Base-by-base conservation (phyloP, 371 early-diverging fungal genomes). In the Mortierella sp. region DNA sequence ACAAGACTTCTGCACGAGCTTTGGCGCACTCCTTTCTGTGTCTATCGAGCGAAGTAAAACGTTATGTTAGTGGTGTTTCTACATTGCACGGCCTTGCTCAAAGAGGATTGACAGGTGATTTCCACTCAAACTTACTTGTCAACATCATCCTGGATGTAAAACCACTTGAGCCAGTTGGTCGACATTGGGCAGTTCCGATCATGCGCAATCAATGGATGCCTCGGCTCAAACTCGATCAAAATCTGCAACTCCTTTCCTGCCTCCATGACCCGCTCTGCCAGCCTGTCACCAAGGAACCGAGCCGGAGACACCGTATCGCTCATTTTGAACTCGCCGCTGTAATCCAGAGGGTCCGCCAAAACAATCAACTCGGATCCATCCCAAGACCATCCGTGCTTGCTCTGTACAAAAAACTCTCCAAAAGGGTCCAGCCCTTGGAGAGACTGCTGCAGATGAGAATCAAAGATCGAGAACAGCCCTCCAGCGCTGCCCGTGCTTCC, bases 331-430 rank as follows among this genome's bases (percentile, higher is more conserved):
- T 77, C 75, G 22, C 37, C 66, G 6, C 70, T 69, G 52, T 64
- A 76, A 16, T 73, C 70, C n/a, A 75, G 50, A 22, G 71, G 79
- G 11, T 73, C 74, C 31, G 61, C 68, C 40, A 65, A 68, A 40
- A 77, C 71, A 64, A 74, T 53, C 37, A 69, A 76, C 52, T 65
- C 71, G 8, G 70, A 50, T 2, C 71, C 81, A 55, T 81, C 77
- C 77, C 77, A 81, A 0, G 77, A 70, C 81, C 81, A 81, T 22
- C 65, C 61, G 40, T 79, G 74, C 22, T 29, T 29, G 40, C 75
- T 80, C 11, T 48, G 64, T 1, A 90, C 80, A 74, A 90, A 90
- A 47, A 89, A 89, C 65, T 90, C 91, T 0, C 50, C 64, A 41
- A 87, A 89, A 2, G 87, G 88, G 26, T 90, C 90, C 45, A 81